Conservation (phyloP, 2,329 filamentous ascomycete genomes). For the Verticillium dahliae region DNA sequence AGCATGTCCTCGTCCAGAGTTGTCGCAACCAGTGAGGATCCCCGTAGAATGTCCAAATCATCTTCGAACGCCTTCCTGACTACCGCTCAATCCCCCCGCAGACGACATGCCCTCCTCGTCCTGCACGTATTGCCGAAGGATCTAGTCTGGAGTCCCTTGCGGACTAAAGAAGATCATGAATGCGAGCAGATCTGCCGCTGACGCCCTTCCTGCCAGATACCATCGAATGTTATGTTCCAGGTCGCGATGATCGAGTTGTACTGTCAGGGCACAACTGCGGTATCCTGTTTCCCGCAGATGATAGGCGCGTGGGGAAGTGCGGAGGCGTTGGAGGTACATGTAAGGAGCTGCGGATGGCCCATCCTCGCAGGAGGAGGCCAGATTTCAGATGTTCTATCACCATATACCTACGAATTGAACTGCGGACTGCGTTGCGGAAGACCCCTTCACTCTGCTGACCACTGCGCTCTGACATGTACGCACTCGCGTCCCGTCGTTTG, state of each 20-base stretch:
- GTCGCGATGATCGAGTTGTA: conserved; percentile 18
- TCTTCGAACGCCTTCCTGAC: conserved; percentile 18
- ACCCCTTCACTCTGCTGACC: no score
- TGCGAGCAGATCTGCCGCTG: conserved; percentile 32
- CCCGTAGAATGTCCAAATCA: conserved; percentile 23
- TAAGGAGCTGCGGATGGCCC: no score
- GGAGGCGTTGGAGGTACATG: no score
- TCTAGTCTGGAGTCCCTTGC: conserved; percentile 27
- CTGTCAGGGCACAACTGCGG: no score
- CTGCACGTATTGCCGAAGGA: neutral
- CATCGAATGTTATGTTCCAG: conserved; percentile 18
- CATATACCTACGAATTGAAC: no score
- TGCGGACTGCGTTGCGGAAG: no score
- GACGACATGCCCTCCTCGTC: neutral
- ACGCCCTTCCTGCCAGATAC: conserved; percentile 23
- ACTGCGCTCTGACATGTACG: neutral
- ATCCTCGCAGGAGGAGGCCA: no score
- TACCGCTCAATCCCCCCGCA: conserved; percentile 11
- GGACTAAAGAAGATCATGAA: conserved; percentile 39
- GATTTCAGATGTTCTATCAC: no score
- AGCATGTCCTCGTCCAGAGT: conserved; percentile 17
- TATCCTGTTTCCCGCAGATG: no score
- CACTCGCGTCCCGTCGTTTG: neutral
- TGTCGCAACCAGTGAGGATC: conserved; percentile 27
- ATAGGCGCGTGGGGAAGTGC: no score